Evolutionary conservation across 2,329 filamentous ascomycete species (phyloP), one percentile per base, ranked within the genome.

Genomic region (Epichloe hybrida): DNA sequence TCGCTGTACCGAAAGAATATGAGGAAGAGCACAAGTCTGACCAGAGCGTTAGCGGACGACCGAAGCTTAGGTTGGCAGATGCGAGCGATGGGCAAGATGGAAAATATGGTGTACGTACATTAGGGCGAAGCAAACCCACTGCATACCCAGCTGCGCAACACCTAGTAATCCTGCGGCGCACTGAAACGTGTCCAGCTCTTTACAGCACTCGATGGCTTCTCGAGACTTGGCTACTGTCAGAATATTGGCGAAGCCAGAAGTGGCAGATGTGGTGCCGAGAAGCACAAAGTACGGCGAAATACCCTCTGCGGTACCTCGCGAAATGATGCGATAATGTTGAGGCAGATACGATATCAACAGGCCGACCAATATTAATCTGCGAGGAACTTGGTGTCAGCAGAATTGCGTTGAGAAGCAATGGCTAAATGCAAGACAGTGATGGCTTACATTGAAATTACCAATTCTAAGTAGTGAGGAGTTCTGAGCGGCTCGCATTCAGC

Each of bases 221-320:
- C 87, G 80, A 51, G 88, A 95, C 52, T 82, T 79, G n/a, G 88
- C 86, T 13, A 95, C 79, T 0, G 88, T 84, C 49, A 97, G 72
- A 62, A 98, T 96, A 63, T 97, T 97, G 56, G 87, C 88, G 61
- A 98, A 88, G 27, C 87, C 86, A 46, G 86, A 87, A 48, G 86
- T 95, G 59, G 86, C 86, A 7, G 88, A 94, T 1, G 91, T 91
- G 27, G 86, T 88, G 53, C 93, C 93, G n/a, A 98, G 80, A 2
- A 97, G 79, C 56, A 98, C 83, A 64, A 95, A 98, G 68, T 91
- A 93, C 8, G 93, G 91, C 34, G 90, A 96, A 55, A 98, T 90
- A 55, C 93, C 93, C 66, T 95, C 91, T 21, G 91, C 94, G 13
- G 88, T 93, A 54, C 83, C 80, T 50, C 89, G 81, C 40, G 79